These are phyloP conservation scores for Ceratocystis lukuohia DNA, from an alignment of 2,329 filamentous ascomycete species.

Conservation along the genomic window DNA sequence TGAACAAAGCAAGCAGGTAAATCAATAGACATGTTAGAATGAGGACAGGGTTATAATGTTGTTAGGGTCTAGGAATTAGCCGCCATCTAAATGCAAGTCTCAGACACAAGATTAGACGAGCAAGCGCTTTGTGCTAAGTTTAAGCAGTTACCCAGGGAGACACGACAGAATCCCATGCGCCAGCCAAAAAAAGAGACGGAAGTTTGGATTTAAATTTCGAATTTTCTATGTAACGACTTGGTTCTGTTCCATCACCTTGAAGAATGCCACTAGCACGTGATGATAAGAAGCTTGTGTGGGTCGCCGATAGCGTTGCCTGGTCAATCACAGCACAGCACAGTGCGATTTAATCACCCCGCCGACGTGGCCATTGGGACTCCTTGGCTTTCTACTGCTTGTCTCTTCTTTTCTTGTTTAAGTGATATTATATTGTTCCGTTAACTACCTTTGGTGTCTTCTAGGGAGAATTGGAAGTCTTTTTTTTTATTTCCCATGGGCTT, in stretches of 20 bases:
- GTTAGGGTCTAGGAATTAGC: neutral
- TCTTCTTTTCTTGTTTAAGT: conserved; percentile 12
- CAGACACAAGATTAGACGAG: neutral
- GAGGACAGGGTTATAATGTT: neutral
- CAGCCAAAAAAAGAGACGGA: neutral
- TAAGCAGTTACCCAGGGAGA: conserved; percentile 6
- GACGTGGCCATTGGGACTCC: conserved; percentile 12
- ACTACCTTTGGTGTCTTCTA: neutral
- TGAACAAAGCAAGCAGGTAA: too few relatives aligned
- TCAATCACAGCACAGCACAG: conserved; percentile 12
- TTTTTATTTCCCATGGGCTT: neutral
- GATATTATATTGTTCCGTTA: neutral
- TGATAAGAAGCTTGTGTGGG: conserved; percentile 7
- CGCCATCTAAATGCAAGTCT: neutral
- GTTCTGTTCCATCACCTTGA: neutral
- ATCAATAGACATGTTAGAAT: too few relatives aligned
- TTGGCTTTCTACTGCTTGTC: conserved; percentile 4
- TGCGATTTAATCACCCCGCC: conserved; percentile 14
- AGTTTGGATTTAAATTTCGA: neutral
- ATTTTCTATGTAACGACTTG: neutral
- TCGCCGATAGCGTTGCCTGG: conserved; percentile 13
- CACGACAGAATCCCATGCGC: neutral
- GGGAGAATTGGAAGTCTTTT: conserved; percentile 2
- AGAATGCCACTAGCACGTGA: neutral
- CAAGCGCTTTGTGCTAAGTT: conserved; percentile 1